Base-by-base conservation (phyloP, 495 filamentous ascomycete species). In the Hypoxylon lenormandii region DNA sequence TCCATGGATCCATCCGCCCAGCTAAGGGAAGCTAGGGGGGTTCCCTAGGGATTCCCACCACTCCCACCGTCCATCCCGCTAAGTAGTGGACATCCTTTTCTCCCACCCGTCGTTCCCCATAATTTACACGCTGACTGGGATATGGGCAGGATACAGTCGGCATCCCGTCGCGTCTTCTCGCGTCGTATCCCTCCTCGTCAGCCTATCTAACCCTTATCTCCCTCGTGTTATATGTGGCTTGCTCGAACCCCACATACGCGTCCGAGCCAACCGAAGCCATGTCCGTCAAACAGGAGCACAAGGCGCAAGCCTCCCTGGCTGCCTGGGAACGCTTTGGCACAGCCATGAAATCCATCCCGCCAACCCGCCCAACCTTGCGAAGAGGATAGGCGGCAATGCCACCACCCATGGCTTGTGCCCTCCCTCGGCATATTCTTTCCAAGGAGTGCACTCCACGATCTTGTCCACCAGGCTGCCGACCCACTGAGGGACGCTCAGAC, bases 381-480 rank as follows among this genome's bases (percentile, higher is more conserved):
- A 16, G 13, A 26, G 54, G 42, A 28, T 57, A 43, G 26, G 62
- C 62, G 62, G 67, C 66, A 62, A 67, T 58, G 61, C 47, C 63
- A 67, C 70, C 52, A 53, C 66, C 46, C 63, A 62, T 72, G 49
- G 64, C 55, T 58, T 52, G 46, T 63, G 56, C 65, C 57, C 62
- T 67, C 63, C 69, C 61, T 74, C 70, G 73, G 73, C 71, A 72
- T 68, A 74, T 72, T 63, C 42, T 55, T 62, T 63, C 37, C 61
- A 76, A 61, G 74, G 74, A 74, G 74, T 76, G 59, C 74, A 76
- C 74, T 76, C 74, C 74, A 76, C 74, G 74, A 76, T 76, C 74
- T 76, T 47, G 52, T 67, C 33, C 58, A 64, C 67, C 66, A 55
- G 55, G 43, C 60, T 59, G 55, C 59, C 66, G 66, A 61, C 46